Percentiles rank a stretch among this genome's conserved stretches.
phyloP scores from a whole-genome alignment of 148 eudicot species.

The Rhododendron simsii region DNA sequence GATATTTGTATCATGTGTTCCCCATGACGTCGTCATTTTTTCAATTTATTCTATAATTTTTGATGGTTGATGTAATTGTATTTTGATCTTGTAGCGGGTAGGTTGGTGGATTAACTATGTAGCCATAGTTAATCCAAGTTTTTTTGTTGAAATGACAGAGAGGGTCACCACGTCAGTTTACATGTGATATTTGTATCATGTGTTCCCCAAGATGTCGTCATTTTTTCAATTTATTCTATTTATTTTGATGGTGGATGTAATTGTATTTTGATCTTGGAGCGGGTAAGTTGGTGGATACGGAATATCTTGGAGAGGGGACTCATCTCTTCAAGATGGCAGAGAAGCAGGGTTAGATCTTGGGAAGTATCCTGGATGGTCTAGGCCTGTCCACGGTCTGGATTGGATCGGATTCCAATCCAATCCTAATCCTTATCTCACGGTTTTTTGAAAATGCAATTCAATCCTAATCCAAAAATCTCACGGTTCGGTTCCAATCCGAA shows the following conservation, averaged over 20 bases:
- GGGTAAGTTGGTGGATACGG: conserved; percentile 66
- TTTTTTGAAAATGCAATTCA: too few species aligned
- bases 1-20: neutral
- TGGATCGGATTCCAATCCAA: too few species aligned
- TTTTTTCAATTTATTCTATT: neutral
- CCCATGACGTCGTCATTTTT: neutral
- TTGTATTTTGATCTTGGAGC: conserved; percentile 42
- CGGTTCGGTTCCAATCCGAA: too few species aligned
- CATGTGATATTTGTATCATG: neutral
- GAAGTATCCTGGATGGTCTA: conserved; percentile 20
- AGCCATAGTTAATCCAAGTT: neutral
- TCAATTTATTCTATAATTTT: neutral
- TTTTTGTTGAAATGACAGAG: neutral
- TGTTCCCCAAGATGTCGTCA: neutral
- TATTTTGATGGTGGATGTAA: neutral
- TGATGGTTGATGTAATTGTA: too few species aligned
- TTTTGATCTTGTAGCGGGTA: too few species aligned
- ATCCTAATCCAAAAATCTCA: too few species aligned
- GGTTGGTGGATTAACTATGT: too few species aligned
- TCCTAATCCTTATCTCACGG: too few species aligned
- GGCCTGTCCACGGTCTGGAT: too few species aligned
- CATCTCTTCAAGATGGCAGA: conserved; percentile 74
- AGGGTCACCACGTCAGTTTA: neutral
- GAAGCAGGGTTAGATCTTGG: conserved; percentile 62
- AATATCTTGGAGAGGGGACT: conserved; percentile 85